Conservation (phyloP, 2,329 filamentous ascomycete genomes). For the Mycosphaerelloides madeirae region DNA sequence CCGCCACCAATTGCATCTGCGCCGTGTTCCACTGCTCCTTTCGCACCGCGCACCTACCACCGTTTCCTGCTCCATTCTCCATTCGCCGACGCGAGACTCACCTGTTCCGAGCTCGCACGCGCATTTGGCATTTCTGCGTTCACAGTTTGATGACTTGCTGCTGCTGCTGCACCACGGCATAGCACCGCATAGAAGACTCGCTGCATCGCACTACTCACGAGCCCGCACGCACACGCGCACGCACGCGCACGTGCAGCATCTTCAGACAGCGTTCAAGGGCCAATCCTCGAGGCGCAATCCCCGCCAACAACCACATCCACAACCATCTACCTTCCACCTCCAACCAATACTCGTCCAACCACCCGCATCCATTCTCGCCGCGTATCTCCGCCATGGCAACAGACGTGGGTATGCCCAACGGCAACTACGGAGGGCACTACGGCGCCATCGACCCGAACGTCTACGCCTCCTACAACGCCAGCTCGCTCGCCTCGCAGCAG, state of each 20-base stretch:
- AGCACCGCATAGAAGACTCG: no score
- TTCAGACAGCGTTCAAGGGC: neutral
- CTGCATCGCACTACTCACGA: no score
- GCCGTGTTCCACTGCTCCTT: no score
- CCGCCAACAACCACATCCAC: neutral
- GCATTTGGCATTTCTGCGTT: no score
- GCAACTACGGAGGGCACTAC: constrained; percentile 45
- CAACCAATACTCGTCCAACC: no score
- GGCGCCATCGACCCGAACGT: constrained; percentile 32
- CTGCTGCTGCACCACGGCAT: no score
- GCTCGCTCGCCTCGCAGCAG: constrained; percentile 25
- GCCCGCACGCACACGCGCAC: neutral
- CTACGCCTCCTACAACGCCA: constrained; percentile 27
- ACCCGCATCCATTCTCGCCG: neutral
- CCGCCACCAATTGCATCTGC: no score
- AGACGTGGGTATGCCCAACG: constrained; percentile 43
- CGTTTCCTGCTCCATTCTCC: no score
- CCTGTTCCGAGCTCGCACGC: no score
- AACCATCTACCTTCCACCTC: neutral
- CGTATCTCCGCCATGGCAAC: constrained; percentile 34
- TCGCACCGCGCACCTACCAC: no score
- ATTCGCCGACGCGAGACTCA: no score
- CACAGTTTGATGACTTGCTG: no score
- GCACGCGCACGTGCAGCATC: constrained; percentile 1
- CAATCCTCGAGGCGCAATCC: neutral